Base-by-base conservation (phyloP, 2,329 filamentous ascomycete genomes). In the Monosporascus sp. region DNA sequence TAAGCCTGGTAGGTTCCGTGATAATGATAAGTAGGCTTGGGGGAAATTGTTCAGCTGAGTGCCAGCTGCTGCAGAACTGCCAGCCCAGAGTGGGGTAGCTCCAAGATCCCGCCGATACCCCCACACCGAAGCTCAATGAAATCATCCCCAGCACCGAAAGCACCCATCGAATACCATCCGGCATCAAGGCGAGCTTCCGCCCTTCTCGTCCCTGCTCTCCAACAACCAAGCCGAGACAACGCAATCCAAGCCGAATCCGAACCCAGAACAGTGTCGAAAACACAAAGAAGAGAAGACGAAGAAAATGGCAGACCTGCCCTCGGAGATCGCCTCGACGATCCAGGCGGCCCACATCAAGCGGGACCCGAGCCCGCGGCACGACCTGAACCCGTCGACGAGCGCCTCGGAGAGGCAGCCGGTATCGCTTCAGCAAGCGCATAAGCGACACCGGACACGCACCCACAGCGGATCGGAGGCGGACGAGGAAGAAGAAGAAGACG, bases 281-380 rank as follows among this genome's bases (percentile, higher is more conserved):
- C 22, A 17, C 31, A 8, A 25, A 27, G 8, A 20, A 14, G 18
- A 27, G 7, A 39, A 35, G 64, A 49, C 54, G 87, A 87, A 80
- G 69, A 88, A 87, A 81, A 70, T 78, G 36, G 72, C 74, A 27
- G 78, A 80, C n/a, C 70, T 82, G 18, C 78, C 84, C 25, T 72
- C 83, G 24, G 83, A 94, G 67, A 73, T 93, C 53, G 88, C 89
- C 46, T 88, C 89, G 64, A 87, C 87, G 36, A 76, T 96, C 59
- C 92, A 97, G 70, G 85, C 88, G 17, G 88, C 85, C 36, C 88
- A 88, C 66, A 86, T 96, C 72, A 87, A 89, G 57, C 80, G 75
- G 47, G 67, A 84, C 50, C 91, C 91, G 0, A 89, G 88, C 39
- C 79, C 86, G 5, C 70, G 68, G 48, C 87, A 89, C 74, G 91